Evolutionary conservation across 2,329 filamentous ascomycete species (phyloP).

Genomic region (Fusarium brachygibbosum): DNA sequence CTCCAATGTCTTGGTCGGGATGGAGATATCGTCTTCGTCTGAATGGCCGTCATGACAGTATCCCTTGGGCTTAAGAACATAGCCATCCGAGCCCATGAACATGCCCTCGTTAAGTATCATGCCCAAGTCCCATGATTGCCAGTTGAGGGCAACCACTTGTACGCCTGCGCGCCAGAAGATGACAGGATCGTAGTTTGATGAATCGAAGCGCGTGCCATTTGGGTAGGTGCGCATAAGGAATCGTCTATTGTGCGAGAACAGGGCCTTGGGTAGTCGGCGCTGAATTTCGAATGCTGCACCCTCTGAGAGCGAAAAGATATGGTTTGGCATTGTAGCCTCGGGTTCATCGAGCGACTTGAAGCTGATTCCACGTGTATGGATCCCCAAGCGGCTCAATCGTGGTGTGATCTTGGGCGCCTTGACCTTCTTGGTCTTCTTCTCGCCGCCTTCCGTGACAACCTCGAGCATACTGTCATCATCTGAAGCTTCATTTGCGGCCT

Average conservation of each 20-base stretch:
- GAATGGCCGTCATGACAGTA: constrained; percentile 57
- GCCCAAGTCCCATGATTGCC: constrained; percentile 92
- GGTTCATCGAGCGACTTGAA: constrained; percentile 16
- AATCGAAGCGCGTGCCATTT: constrained; percentile 79
- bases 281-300: constrained; percentile 72
- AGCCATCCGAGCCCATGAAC: constrained; percentile 88
- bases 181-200: constrained; percentile 92
- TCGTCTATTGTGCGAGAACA: constrained; percentile 84
- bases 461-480: constrained; percentile 14
- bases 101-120: constrained; percentile 98
- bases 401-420: constrained; percentile 7
- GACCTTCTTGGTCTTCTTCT: constrained; percentile 22
- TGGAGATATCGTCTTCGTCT: background rate
- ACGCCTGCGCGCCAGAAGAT: constrained; percentile 93
- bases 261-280: constrained; percentile 76
- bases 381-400: constrained; percentile 10
- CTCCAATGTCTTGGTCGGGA: constrained; percentile 3
- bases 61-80: constrained; percentile 84
- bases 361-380: constrained; percentile 16
- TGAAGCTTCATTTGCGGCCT: background rate
- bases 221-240: constrained; percentile 95
- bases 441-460: background rate
- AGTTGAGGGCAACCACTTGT: constrained; percentile 97
- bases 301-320: constrained; percentile 92
- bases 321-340: constrained; percentile 66